Percentiles rank a stretch among this genome's conserved stretches.
Conservation (phyloP, 352 stramenopile species). For the Salisapilia sapeloensis region DNA sequence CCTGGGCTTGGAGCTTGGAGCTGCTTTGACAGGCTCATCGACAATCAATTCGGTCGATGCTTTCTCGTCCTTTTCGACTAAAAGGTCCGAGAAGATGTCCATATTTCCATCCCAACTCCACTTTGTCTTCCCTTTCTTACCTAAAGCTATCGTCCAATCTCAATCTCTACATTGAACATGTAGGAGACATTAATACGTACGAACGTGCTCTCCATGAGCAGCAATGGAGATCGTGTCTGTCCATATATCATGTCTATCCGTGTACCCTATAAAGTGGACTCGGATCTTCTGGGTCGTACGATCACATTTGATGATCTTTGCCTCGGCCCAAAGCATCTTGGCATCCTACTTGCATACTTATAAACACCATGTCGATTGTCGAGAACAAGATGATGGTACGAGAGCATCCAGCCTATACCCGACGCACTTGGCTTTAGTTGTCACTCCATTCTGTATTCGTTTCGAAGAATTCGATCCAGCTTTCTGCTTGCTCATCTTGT, state of each 20-base stretch:
- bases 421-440: no score
- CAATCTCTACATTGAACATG: background rate
- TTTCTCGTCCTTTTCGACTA: no score
- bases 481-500: no score
- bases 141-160: slow-evolving; percentile 1
- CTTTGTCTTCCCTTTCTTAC: slow-evolving; percentile 6
- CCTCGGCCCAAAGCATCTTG: slow-evolving; percentile 55
- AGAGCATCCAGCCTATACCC: no score
- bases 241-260: slow-evolving; percentile 49
- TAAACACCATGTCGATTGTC: no score
- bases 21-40: no score
- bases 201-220: slow-evolving; percentile 24
- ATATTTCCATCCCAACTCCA: slow-evolving; percentile 40
- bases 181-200: slow-evolving; percentile 11
- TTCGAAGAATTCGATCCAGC: no score
- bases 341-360: no score
- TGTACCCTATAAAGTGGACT: slow-evolving; percentile 58
- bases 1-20: no score
- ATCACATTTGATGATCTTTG: slow-evolving; percentile 51
- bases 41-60: no score
- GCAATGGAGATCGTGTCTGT: slow-evolving; percentile 51
- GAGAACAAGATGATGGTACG: no score
- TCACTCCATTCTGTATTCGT: no score
- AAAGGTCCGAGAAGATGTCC: slow-evolving; percentile 33
- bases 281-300: slow-evolving; percentile 34